Evolutionary conservation across 78 protist genomes (phyloP).

Genomic region (Chrysochromulina tobinii): DNA sequence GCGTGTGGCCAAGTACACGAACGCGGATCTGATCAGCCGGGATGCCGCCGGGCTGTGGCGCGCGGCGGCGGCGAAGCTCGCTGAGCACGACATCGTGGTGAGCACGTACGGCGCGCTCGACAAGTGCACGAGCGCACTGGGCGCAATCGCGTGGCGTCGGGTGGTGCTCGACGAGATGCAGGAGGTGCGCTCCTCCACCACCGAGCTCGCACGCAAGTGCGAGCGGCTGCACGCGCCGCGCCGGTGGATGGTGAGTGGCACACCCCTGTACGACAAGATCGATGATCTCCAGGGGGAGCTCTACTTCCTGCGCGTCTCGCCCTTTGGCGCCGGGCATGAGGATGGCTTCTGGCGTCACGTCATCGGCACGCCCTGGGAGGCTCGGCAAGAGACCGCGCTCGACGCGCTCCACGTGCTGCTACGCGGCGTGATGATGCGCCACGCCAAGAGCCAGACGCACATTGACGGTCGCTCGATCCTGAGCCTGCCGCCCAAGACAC

Average conservation of each 20-base stretch:
- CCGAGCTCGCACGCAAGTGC: not conserved
- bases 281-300: constrained; percentile 6
- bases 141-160: not conserved
- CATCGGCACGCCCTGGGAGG: not conserved
- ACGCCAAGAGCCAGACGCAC: not conserved
- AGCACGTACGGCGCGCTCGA: constrained; percentile 13
- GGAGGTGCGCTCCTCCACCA: constrained; percentile 12
- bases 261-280: constrained; percentile 6
- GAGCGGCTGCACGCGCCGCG: not conserved
- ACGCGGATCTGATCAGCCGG: not conserved
- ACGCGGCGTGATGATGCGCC: not conserved
- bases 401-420: not conserved
- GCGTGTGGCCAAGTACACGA: not conserved
- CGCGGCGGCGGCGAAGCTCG: not conserved
- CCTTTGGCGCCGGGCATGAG: constrained; percentile 22
- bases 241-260: constrained; percentile 13
- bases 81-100: not conserved
- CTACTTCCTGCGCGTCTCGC: not conserved
- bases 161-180: constrained; percentile 14
- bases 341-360: constrained; percentile 19
- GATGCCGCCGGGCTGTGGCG: not conserved
- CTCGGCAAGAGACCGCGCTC: not conserved
- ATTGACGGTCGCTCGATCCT: not conserved
- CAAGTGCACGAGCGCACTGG: not conserved
- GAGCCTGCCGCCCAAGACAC: not conserved